Conservation (phyloP, 805 yeast species). For the Kockiozyma suomiensis region DNA sequence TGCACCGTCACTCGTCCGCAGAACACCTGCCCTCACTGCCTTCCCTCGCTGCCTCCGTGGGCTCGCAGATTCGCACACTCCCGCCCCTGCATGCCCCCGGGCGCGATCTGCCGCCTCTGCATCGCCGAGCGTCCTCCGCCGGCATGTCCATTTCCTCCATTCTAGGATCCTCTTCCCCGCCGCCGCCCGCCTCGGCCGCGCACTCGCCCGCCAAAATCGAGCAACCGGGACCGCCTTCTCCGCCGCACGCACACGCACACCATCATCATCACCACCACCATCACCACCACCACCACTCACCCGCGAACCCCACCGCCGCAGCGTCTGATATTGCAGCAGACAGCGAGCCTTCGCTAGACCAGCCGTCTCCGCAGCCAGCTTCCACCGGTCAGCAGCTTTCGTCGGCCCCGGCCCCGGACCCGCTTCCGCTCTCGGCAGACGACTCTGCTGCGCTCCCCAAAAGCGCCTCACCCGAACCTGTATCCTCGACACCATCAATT, state of each 20-base stretch:
- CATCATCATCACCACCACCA: constrained; percentile 26
- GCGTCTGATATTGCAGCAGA: background rate
- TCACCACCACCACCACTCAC: constrained; percentile 21
- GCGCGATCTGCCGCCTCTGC: constrained; percentile 16
- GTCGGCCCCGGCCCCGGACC: background rate
- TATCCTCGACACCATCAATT: background rate
- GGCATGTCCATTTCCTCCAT: constrained; percentile 33
- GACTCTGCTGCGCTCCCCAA: too few relatives aligned
- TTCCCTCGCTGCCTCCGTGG: constrained; percentile 14
- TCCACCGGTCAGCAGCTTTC: background rate
- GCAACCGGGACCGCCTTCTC: constrained; percentile 8
- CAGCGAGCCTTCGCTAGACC: background rate
- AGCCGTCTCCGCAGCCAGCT: background rate
- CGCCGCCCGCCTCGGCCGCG: constrained; percentile 5
- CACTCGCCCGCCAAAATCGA: constrained; percentile 4
- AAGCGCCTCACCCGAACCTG: too few relatives aligned
- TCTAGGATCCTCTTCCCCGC: constrained; percentile 26
- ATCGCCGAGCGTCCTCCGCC: constrained; percentile 2
- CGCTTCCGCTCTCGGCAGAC: too few relatives aligned
- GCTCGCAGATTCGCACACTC: constrained; percentile 5
- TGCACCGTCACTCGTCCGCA: background rate
- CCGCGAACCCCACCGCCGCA: background rate
- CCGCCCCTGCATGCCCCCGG: constrained; percentile 17
- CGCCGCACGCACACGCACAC: constrained; percentile 14
- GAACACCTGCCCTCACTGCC: constrained; percentile 22